phyloP scores from a whole-genome alignment of 371 early-diverging fungal genomes.

The Mortierella sp. region DNA sequence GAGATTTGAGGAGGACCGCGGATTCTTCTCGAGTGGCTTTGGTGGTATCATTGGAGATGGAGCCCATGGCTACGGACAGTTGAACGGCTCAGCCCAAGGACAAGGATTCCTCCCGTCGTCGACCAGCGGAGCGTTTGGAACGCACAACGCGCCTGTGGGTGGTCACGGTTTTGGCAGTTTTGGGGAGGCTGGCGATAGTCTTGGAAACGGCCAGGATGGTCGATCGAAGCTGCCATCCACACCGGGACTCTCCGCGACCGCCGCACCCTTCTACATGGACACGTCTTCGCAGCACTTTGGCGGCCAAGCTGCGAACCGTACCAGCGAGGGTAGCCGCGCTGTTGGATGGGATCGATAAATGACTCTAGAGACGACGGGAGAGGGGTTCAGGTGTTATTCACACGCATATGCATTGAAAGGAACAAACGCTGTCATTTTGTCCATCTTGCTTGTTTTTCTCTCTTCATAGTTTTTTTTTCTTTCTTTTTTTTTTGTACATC shows the following conservation, averaged over 20 bases:
- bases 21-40: conserved; percentile 48
- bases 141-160: background rate
- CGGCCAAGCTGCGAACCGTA: conserved; percentile 22
- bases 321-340: conserved; percentile 19
- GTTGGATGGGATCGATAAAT: conserved; percentile 43
- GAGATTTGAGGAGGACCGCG: conserved; percentile 44
- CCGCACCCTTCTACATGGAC: conserved; percentile 34
- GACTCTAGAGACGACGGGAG: background rate
- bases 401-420: background rate
- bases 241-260: conserved; percentile 28
- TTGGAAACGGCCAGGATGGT: conserved; percentile 6
- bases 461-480: background rate
- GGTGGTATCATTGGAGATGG: conserved; percentile 53
- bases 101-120: background rate
- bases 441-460: background rate
- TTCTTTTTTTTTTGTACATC: conserved; percentile 7
- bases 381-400: too few species aligned
- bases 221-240: background rate
- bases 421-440: background rate
- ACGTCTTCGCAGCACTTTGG: conserved; percentile 15
- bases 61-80: conserved; percentile 32
- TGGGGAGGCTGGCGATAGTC: conserved; percentile 14
- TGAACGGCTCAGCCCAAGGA: background rate
- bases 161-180: conserved; percentile 20
- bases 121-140: background rate